Evolutionary conservation across 2,329 filamentous ascomycete genomes (phyloP), one percentile per base, ranked within the genome.

Genomic region (Aureobasidium sp.): DNA sequence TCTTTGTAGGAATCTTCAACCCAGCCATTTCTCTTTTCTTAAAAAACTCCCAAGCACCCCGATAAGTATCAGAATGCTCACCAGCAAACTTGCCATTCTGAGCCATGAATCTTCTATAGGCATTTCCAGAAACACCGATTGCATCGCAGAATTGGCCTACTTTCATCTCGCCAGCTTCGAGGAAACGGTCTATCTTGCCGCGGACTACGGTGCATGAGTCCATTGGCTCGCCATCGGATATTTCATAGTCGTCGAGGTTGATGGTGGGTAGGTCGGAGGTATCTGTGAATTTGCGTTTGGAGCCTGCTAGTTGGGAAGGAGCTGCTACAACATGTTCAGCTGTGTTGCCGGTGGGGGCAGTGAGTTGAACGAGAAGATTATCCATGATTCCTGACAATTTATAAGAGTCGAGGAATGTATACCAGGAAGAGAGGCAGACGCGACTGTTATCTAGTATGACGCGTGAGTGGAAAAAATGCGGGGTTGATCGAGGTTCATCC

Each of bases 1-100:
- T 69, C 58, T 65, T 70, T 7, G 71, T 69, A 42, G 70, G 69
- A 21, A 37, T 58, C 44, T 76, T 74, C 29, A 82, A 68, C 1
- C 79, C 80, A 34, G 76, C 72, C 36, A 79, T 66, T 66, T 84
- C 79, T 37, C 80, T 74, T 66, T 76, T 77, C 68, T 78, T 78
- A 73, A 85, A 85, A 64, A 76, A 77, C 3, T 58, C 61, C 66
- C 66, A 69, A 1, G 72, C 71, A 21, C 63, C 52, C 1, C 16
- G 6, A 64, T 72, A 76, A 1, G 68, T 68, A 10, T 65, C 62
- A 49, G 67, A 72, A 1, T 62, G 60, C 1, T 49, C 7, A 44
- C 75, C 73, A 50, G 70, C 72, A 60, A 72, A 67, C 9, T 72
- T 69, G 5, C 79, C 78, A 25, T 69, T 75, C 66, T 76, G 75